phyloP scores from a whole-genome alignment of 2,329 filamentous ascomycete genomes.

The Aspergillus neotritici region DNA sequence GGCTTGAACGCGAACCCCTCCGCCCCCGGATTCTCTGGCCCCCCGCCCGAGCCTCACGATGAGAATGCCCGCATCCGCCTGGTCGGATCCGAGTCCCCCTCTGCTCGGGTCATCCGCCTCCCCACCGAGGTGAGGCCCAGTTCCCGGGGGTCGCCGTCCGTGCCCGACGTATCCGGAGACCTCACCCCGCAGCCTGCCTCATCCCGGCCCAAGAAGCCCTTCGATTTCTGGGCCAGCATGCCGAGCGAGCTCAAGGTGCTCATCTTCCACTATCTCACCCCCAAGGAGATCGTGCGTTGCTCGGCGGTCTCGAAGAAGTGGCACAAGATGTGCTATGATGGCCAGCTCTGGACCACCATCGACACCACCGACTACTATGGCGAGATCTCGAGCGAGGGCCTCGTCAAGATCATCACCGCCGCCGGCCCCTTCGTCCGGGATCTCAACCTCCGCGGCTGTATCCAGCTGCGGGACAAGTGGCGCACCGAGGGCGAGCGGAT shows the following conservation, averaged over 20 bases:
- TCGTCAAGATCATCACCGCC: slow-evolving; percentile 76
- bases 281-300: slow-evolving; percentile 72
- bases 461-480: slow-evolving; percentile 81
- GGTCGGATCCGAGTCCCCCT: slow-evolving; percentile 46
- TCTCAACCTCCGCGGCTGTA: slow-evolving; percentile 83
- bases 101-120: slow-evolving; percentile 55
- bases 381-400: slow-evolving; percentile 74
- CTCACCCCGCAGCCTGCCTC: slow-evolving; percentile 14
- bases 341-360: slow-evolving; percentile 82
- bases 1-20: slow-evolving; percentile 53
- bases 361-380: slow-evolving; percentile 83
- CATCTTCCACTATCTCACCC: slow-evolving; percentile 68
- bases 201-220: slow-evolving; percentile 34
- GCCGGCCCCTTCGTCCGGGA: slow-evolving; percentile 88
- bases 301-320: slow-evolving; percentile 75
- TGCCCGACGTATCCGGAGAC: slow-evolving; percentile 14
- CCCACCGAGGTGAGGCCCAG: slow-evolving; percentile 57
- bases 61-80: slow-evolving; percentile 52
- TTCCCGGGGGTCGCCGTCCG: slow-evolving; percentile 35
- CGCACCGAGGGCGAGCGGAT: slow-evolving; percentile 61
- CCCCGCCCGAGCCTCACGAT: slow-evolving; percentile 46
- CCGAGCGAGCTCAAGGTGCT: slow-evolving; percentile 76
- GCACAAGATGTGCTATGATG: slow-evolving; percentile 82
- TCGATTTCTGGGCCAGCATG: slow-evolving; percentile 73
- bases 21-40: slow-evolving; percentile 42